Percentiles rank a stretch among this genome's conserved stretches.
Evolutionary conservation across 177 flowering plant species (phyloP).

Genomic region (Telopea speciosissima): DNA sequence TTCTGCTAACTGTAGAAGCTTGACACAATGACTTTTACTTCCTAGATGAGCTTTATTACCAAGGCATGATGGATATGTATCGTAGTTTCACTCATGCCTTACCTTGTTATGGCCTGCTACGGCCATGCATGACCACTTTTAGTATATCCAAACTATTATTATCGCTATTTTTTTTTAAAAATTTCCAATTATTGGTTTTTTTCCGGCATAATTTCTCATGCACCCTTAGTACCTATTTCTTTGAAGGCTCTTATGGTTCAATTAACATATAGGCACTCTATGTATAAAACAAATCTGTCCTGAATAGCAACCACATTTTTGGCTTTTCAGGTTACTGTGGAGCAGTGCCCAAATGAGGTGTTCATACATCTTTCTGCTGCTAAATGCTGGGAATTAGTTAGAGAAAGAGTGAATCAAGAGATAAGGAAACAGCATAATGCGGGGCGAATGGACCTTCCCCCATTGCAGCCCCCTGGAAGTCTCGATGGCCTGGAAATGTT

Average conservation of each 20-base stretch:
- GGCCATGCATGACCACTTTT: no score
- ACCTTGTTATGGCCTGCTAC: no score
- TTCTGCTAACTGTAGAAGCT: not conserved
- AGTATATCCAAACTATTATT: no score
- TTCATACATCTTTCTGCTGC: slow-evolving; percentile 62
- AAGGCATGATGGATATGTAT: not conserved
- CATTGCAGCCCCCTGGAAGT: slow-evolving; percentile 90
- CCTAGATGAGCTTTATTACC: not conserved
- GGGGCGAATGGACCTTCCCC: slow-evolving; percentile 62
- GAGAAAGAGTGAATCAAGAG: slow-evolving; percentile 86
- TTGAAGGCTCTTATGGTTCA: no score
- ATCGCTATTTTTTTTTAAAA: no score
- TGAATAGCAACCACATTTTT: not conserved
- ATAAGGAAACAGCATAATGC: slow-evolving; percentile 58
- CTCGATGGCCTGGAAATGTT: slow-evolving; percentile 95
- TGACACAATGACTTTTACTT: no score
- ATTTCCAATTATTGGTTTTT: no score
- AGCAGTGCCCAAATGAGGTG: slow-evolving; percentile 62
- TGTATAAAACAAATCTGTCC: no score
- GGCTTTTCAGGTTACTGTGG: slow-evolving; percentile 67
- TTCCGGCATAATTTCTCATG: no score
- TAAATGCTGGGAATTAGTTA: slow-evolving; percentile 96
- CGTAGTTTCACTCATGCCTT: no score
- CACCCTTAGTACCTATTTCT: no score
- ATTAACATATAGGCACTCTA: no score